These are phyloP conservation scores for Trichoderma semiorbis DNA, from an alignment of 2,329 filamentous ascomycete species.

Conservation along the genomic window DNA sequence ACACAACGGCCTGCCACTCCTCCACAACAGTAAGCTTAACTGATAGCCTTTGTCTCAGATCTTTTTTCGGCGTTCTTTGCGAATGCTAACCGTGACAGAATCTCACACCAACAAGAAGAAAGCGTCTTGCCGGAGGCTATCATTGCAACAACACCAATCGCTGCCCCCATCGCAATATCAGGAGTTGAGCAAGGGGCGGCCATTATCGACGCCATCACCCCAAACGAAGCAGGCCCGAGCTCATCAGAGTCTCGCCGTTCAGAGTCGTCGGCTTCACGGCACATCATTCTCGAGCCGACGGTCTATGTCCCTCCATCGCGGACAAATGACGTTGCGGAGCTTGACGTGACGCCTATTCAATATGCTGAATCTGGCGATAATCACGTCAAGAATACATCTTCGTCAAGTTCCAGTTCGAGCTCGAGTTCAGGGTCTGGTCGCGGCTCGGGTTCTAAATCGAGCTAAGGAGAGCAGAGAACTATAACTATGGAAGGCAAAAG, in stretches of 20 bases:
- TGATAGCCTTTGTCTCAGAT: not conserved
- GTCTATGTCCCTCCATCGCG: slow-evolving; percentile 13
- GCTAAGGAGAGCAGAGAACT: not conserved
- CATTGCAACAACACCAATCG: not conserved
- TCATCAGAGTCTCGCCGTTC: not conserved
- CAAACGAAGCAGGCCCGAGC: not conserved
- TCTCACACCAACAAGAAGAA: not conserved
- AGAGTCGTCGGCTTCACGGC: not conserved
- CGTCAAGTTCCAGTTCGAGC: slow-evolving; percentile 13
- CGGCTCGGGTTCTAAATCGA: not conserved
- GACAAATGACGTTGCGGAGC: not conserved
- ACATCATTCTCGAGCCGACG: slow-evolving; percentile 11
- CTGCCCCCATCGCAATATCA: not conserved
- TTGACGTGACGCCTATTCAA: not conserved
- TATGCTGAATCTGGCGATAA: not conserved
- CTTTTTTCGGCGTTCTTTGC: not conserved
- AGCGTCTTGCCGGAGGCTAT: not conserved
- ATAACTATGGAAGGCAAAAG: not conserved
- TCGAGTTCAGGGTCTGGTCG: slow-evolving; percentile 1
- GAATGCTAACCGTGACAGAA: not conserved
- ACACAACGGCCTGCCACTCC: not conserved
- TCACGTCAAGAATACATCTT: not conserved
- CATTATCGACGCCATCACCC: slow-evolving; percentile 3
- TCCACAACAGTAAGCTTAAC: slow-evolving; percentile 1
- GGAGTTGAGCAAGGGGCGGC: not conserved